Conservation (phyloP, 1,284 basidiomycete genomes). For the Melampsora abietis-canadensis region DNA sequence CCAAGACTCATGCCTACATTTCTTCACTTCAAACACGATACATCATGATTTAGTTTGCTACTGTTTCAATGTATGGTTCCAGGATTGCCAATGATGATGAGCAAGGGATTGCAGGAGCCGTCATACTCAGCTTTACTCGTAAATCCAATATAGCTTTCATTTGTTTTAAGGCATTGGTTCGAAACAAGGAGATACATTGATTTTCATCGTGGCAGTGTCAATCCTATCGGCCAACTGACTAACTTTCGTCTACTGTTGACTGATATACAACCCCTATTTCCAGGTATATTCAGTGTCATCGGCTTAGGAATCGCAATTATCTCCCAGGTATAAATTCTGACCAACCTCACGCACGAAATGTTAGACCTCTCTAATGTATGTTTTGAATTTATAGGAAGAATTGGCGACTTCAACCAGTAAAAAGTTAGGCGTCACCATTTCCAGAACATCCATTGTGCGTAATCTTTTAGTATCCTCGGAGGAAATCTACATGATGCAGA, state of each 20-base stretch:
- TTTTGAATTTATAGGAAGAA: too few relatives aligned
- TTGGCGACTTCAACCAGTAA: too few relatives aligned
- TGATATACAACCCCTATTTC: too few relatives aligned
- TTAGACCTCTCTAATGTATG: too few relatives aligned
- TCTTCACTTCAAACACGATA: not conserved
- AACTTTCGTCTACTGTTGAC: too few relatives aligned
- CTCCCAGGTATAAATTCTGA: not conserved
- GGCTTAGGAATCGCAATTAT: not conserved
- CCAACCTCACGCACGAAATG: too few relatives aligned
- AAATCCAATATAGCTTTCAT: not conserved
- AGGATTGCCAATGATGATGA: constrained; percentile 21
- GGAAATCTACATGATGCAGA: too few relatives aligned
- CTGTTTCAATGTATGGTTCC: constrained; percentile 27
- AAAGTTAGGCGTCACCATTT: too few relatives aligned
- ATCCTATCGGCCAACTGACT: too few relatives aligned
- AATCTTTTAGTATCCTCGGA: too few relatives aligned
- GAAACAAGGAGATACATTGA: not conserved
- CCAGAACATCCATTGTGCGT: too few relatives aligned
- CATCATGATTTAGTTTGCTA: constrained; percentile 19
- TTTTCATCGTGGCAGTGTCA: too few relatives aligned
- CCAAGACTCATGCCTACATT: not conserved
- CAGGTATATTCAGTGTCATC: not conserved
- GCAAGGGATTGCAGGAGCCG: constrained; percentile 33
- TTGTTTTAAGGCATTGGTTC: not conserved
- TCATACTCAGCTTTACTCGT: constrained; percentile 37